Evolutionary conservation across 495 filamentous ascomycete species (phyloP), one percentile per base, ranked within the genome.

Genomic region (Trichocladium uniseriatum): DNA sequence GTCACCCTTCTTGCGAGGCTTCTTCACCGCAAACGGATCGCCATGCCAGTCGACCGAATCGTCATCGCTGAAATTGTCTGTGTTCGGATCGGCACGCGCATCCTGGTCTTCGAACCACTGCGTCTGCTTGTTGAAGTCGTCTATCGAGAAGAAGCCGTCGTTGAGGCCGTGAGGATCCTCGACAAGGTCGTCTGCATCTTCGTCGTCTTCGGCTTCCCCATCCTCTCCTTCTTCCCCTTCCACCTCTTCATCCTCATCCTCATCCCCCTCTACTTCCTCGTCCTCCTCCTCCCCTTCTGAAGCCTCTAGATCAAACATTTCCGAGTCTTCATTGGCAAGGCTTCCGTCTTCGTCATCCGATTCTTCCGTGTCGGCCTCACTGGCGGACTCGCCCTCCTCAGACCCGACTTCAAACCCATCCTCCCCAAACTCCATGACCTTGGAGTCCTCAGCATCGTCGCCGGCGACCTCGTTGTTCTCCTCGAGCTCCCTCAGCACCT

Each of bases 61-160:
- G 38, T 94, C 89, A 39, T 91, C 89, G 51, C 70, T 75, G 46
- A 73, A 74, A 6, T 53, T 56, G 40, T 80, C 77, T 27, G 81
- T 77, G 53, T 79, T 77, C 6, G 79, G 77, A 53, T 85, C 85
- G 5, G 63, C 76, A 24, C 70, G 66, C 10, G 73, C 74, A 69
- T 97, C 92, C 63, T 86, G 82, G 55, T 84, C 80, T 63, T 97
- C 94, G 28, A 94, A 76, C 49, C 82, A 78, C 57, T 94, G 86
- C 5, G 87, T 84, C 59, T 94, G 85, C 57, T 82, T 87, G 74
- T 98, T 98, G 76, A 98, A 98, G 43, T 95, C 82, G 51, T 97
- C 89, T 52, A 98, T 94, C 1, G 88, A 95, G 69, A 98, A 98
- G 69, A 98, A 98, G 4, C 89, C 92, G 59, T 98, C 92, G 62